These are phyloP conservation scores for Corchorus olitorius DNA, from an alignment of 345 rosid genomes.

Conservation along the genomic window DNA sequence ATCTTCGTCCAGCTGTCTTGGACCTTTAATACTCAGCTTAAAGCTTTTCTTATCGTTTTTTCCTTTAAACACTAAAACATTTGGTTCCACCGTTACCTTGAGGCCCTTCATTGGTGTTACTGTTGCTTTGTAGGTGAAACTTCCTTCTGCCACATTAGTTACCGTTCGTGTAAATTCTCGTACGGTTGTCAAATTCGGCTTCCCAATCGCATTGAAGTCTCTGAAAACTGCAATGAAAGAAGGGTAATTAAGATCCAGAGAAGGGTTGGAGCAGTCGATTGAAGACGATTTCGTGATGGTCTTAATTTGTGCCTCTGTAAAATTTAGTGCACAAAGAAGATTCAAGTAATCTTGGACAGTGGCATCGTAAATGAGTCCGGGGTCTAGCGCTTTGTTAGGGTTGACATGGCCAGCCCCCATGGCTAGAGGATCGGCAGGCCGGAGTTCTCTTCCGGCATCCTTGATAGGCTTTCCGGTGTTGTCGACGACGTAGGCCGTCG, in stretches of 20 bases:
- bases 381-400: conserved; percentile 59
- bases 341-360: conserved; percentile 43
- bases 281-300: conserved; percentile 45
- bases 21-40: conserved; percentile 43
- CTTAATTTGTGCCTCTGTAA: conserved; percentile 45
- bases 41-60: conserved; percentile 46
- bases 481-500: conserved; percentile 42
- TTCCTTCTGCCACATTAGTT: conserved; percentile 51
- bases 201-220: background rate
- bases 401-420: conserved; percentile 64
- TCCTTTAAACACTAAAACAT: conserved; percentile 39
- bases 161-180: conserved; percentile 50
- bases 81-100: conserved; percentile 37
- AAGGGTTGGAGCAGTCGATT: conserved; percentile 40
- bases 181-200: background rate
- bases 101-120: conserved; percentile 36
- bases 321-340: conserved; percentile 51
- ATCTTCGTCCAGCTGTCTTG: conserved; percentile 12
- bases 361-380: conserved; percentile 55
- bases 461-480: conserved; percentile 29
- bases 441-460: conserved; percentile 26
- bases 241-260: conserved; percentile 59
- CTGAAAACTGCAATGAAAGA: conserved; percentile 52
- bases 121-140: conserved; percentile 34
- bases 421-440: conserved; percentile 43